phyloP scores from a whole-genome alignment of 441 rosid species.

The Omphalea diandra region DNA sequence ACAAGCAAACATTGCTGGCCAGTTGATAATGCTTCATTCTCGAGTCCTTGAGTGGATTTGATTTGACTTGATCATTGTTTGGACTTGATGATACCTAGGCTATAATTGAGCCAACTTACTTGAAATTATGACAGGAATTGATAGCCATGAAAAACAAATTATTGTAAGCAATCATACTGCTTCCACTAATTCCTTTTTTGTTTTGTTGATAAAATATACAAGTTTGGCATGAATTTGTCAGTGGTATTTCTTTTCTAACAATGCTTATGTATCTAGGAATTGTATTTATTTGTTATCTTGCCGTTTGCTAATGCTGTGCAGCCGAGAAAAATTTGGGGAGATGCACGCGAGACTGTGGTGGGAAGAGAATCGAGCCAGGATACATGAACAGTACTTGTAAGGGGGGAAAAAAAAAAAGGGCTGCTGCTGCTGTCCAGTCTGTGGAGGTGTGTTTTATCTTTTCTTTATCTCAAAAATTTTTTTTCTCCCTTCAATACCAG shows the following conservation, averaged over 20 bases:
- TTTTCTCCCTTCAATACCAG: slow-evolving; percentile 22
- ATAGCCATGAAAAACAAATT: slow-evolving; percentile 17
- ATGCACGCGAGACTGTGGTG: slow-evolving; percentile 98
- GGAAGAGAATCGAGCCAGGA: slow-evolving; percentile 96
- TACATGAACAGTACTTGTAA: slow-evolving; percentile 78
- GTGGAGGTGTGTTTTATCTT: slow-evolving; percentile 28
- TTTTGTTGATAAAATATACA: not conserved
- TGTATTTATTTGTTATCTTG: not conserved
- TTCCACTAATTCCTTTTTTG: slow-evolving; percentile 13
- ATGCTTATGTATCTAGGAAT: not conserved
- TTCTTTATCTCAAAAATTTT: not conserved
- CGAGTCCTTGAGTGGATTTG: slow-evolving; percentile 12
- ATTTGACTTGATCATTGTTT: slow-evolving; percentile 15
- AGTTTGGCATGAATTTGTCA: slow-evolving; percentile 5
- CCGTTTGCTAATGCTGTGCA: slow-evolving; percentile 32
- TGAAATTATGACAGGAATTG: slow-evolving; percentile 25
- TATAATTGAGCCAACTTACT: slow-evolving; percentile 25
- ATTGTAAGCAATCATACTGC: slow-evolving; percentile 23
- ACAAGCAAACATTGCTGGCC: slow-evolving; percentile 7
- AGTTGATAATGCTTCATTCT: slow-evolving; percentile 1
- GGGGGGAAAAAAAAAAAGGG: slow-evolving; percentile 4
- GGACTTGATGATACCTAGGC: slow-evolving; percentile 15
- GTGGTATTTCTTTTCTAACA: not conserved
- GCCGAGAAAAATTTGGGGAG: slow-evolving; percentile 96
- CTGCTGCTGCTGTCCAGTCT: slow-evolving; percentile 18